Evolutionary conservation across 257 asterid genomes (phyloP).

Genomic region (Gentiana dahurica): DNA sequence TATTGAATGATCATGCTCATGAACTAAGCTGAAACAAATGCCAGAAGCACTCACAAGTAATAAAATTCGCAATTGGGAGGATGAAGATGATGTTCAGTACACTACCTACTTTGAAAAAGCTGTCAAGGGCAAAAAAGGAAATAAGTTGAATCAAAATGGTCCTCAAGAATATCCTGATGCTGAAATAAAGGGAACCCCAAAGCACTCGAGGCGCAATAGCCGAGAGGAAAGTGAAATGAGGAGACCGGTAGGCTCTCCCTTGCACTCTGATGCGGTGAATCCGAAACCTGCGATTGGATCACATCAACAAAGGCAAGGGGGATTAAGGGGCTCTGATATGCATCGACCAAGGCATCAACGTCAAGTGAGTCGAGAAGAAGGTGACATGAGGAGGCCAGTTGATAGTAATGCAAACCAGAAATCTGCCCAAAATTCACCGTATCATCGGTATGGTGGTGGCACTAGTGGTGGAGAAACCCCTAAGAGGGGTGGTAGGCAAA

Average conservation of each 20-base stretch:
- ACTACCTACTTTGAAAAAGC: constrained; percentile 59
- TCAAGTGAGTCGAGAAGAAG: constrained; percentile 45
- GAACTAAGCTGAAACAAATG: not conserved
- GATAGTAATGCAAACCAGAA: constrained; percentile 36
- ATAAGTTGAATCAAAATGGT: constrained; percentile 33
- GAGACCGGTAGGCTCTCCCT: constrained; percentile 28
- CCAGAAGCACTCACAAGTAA: constrained; percentile 42
- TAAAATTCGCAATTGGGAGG: constrained; percentile 73
- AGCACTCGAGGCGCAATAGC: constrained; percentile 20
- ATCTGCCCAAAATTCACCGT: constrained; percentile 47
- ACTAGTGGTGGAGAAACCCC: constrained; percentile 53
- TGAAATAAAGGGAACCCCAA: constrained; percentile 17
- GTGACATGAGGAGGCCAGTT: constrained; percentile 33
- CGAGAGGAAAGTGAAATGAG: constrained; percentile 32
- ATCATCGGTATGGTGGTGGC: constrained; percentile 33
- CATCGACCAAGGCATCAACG: constrained; percentile 36
- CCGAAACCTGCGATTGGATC: constrained; percentile 23
- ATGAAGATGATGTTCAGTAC: constrained; percentile 55
- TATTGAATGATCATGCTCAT: not conserved
- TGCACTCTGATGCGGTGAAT: constrained; percentile 21
- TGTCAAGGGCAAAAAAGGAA: constrained; percentile 38
- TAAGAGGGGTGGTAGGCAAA: constrained; percentile 38
- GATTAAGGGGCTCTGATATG: constrained; percentile 24
- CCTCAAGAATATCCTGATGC: constrained; percentile 25
- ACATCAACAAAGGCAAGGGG: constrained; percentile 19